These are phyloP conservation scores for Trichoderma erinaceum DNA, from an alignment of 495 filamentous ascomycete genomes.

Conservation along the genomic window DNA sequence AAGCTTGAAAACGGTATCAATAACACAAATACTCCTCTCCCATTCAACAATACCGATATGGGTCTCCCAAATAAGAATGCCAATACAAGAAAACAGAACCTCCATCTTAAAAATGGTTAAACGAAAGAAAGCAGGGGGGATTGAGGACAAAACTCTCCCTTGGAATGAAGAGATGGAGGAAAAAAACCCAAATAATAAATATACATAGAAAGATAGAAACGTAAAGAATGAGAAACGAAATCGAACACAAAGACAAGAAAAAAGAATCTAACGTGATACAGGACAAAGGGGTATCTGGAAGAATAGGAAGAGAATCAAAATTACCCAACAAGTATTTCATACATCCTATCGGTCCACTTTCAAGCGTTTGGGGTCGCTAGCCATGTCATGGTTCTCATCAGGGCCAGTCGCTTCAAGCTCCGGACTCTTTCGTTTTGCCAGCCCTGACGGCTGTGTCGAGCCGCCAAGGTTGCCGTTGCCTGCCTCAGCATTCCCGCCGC, in stretches of 20 bases:
- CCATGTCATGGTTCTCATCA: slow-evolving; percentile 31
- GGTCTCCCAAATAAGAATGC: neutral
- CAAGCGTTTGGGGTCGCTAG: slow-evolving; percentile 39
- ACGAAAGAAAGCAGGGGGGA: neutral
- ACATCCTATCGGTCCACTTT: slow-evolving; percentile 32
- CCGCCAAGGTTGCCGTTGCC: neutral
- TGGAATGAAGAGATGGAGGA: neutral
- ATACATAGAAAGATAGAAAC: neutral
- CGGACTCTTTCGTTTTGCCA: slow-evolving; percentile 43
- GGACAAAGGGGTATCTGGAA: slow-evolving; percentile 14
- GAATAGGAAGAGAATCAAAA: slow-evolving; percentile 17
- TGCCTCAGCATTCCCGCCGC: neutral
- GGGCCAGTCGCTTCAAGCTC: slow-evolving; percentile 33
- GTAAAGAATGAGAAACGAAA: neutral
- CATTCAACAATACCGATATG: neutral
- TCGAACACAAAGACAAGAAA: neutral
- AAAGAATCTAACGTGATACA: neutral
- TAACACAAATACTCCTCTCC: neutral
- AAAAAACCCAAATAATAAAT: neutral
- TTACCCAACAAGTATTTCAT: neutral
- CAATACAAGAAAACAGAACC: neutral
- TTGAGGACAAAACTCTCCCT: neutral
- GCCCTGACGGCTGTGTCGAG: slow-evolving; percentile 17
- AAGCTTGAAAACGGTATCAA: neutral
- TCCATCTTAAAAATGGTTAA: neutral